A percentile compares a stretch with the other conserved stretches of the same genome.
Conservation (phyloP, 305 asterid genomes). For the Fraxinus sp. region DNA sequence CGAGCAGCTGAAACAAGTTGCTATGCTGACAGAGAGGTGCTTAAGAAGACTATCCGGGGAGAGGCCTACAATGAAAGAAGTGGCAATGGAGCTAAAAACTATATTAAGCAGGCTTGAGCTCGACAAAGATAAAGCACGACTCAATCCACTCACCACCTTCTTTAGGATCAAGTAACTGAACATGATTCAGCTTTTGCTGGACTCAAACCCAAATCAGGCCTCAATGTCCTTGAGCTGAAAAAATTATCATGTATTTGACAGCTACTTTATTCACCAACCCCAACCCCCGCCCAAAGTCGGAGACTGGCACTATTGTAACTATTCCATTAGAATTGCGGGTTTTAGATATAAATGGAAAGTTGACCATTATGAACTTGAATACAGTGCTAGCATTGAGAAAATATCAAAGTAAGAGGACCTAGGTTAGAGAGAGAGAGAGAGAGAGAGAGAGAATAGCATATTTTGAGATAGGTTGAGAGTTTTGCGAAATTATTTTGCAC, state of each 20-base stretch:
- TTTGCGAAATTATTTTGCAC: no score
- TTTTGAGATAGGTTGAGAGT: no score
- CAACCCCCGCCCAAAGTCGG: not conserved
- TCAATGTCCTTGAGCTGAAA: not conserved
- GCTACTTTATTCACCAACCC: not conserved
- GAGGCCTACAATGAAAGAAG: conserved; percentile 38
- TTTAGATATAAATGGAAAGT: not conserved
- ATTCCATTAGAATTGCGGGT: not conserved
- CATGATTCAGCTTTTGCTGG: not conserved
- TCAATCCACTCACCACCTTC: not conserved
- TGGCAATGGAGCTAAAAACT: conserved; percentile 9
- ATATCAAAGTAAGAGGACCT: no score
- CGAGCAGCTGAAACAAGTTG: conserved; percentile 23
- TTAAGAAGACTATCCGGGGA: conserved; percentile 4
- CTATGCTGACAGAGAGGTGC: conserved; percentile 27
- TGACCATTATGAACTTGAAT: not conserved
- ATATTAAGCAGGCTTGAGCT: not conserved
- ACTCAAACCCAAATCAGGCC: not conserved
- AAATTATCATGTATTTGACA: not conserved
- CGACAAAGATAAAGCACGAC: not conserved
- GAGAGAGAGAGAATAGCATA: no score
- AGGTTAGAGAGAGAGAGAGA: no score
- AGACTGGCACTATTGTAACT: not conserved
- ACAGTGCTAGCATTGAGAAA: not conserved
- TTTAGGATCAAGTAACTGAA: not conserved